Percentiles rank a stretch among this genome's conserved stretches.
Evolutionary conservation across 768 basidiomycete genomes (phyloP).

Genomic region (button mushroom (Agaricus bisporus)): DNA sequence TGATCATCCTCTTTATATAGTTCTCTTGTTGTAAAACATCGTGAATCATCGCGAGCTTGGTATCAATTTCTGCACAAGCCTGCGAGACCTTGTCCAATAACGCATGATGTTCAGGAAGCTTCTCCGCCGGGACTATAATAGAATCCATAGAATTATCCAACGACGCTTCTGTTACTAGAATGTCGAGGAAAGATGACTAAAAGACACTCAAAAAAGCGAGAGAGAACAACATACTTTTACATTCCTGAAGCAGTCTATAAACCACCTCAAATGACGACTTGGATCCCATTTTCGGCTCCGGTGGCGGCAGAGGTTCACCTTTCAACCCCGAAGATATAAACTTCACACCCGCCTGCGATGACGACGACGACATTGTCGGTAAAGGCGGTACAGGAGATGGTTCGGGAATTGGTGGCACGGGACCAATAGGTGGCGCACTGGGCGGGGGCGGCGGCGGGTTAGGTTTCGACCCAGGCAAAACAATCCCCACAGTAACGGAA

Average conservation of each 20-base stretch:
- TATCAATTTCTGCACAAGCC: conserved; percentile 9
- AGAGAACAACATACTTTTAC: conserved; percentile 4
- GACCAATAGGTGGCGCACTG: conserved; percentile 1
- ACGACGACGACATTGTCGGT: background rate
- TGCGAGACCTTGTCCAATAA: conserved; percentile 10
- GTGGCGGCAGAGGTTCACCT: conserved; percentile 5
- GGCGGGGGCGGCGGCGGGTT: background rate
- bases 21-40: conserved; percentile 9
- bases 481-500: conserved; percentile 6
- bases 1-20: conserved; percentile 11
- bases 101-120: conserved; percentile 9
- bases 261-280: conserved; percentile 10
- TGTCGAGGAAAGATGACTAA: background rate
- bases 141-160: conserved; percentile 9
- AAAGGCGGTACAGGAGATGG: background rate
- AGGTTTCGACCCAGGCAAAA: conserved; percentile 6
- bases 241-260: conserved; percentile 2
- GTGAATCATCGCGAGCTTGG: conserved; percentile 10
- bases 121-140: conserved; percentile 8
- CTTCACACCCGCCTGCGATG: background rate
- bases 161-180: conserved; percentile 1
- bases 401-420: conserved; percentile 3
- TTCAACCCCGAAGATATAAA: conserved; percentile 10
- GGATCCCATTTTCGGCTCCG: conserved; percentile 10
- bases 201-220: background rate